A percentile compares a stretch with the other conserved stretches of the same genome.
Evolutionary conservation across 352 stramenopile genomes (phyloP).

Genomic region (Phytophthora cajani): DNA sequence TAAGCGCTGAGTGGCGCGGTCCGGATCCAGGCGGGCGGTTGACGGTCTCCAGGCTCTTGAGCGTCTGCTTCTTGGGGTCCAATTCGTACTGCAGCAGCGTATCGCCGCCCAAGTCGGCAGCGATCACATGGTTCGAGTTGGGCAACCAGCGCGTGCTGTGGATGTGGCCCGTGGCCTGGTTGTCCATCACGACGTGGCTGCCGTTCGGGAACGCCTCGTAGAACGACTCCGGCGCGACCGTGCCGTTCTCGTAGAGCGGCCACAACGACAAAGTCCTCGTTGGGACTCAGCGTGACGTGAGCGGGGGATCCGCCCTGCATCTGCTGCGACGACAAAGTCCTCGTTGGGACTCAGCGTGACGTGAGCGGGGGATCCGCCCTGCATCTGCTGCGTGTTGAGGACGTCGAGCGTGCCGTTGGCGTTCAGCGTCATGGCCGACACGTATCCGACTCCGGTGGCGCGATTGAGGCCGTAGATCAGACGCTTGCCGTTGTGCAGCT

Average conservation of each 20-base stretch:
- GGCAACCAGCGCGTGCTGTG: constrained; percentile 65
- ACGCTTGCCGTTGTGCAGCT: constrained; percentile 18
- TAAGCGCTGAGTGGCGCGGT: constrained; percentile 59
- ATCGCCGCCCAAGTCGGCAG: constrained; percentile 58
- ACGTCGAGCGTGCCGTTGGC: constrained; percentile 37
- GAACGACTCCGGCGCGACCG: constrained; percentile 33
- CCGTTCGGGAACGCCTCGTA: constrained; percentile 43
- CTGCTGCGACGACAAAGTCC: constrained; percentile 56
- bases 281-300: constrained; percentile 52
- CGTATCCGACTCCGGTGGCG: constrained; percentile 41
- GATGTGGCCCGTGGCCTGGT: constrained; percentile 50
- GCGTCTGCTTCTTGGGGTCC: constrained; percentile 31
- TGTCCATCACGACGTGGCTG: constrained; percentile 33
- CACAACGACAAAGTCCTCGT: constrained; percentile 53
- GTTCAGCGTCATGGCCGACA: constrained; percentile 43
- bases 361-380: constrained; percentile 45
- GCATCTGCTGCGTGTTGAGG: constrained; percentile 51
- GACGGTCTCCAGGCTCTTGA: constrained; percentile 29
- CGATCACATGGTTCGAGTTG: constrained; percentile 40
- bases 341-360: constrained; percentile 48
- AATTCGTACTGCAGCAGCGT: constrained; percentile 52
- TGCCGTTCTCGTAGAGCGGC: constrained; percentile 48
- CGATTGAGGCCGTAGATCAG: constrained; percentile 57
- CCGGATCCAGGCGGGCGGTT: constrained; percentile 40
- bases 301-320: constrained; percentile 40